Conservation (phyloP, 176 grass and related monocot species). For the Oryza australiensis region DNA sequence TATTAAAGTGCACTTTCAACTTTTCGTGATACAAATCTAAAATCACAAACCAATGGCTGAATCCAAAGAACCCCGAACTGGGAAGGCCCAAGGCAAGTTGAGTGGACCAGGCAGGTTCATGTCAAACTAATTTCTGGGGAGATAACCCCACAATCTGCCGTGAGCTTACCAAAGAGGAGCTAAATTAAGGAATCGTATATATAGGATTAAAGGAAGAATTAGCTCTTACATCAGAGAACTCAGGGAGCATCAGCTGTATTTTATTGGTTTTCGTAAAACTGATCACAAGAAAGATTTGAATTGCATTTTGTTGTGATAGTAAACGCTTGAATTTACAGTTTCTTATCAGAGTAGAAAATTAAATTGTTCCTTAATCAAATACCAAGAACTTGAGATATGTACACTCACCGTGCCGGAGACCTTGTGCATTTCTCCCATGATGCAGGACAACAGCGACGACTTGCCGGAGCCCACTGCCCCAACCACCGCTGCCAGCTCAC, state of each 20-base stretch:
- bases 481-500: slow-evolving; percentile 53
- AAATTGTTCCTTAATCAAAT: not conserved
- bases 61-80: not conserved
- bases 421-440: slow-evolving; percentile 74
- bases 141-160: not conserved
- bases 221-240: not conserved
- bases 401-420: slow-evolving; percentile 52
- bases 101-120: not conserved
- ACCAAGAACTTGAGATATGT: not conserved
- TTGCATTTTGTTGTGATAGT: too few relatives aligned
- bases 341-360: not conserved
- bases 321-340: not conserved
- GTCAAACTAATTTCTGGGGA: not conserved
- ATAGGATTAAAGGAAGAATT: not conserved
- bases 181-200: not conserved
- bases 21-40: not conserved
- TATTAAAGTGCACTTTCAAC: not conserved
- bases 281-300: not conserved
- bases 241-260: not conserved
- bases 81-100: not conserved
- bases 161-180: not conserved
- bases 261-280: not conserved
- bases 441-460: slow-evolving; percentile 64
- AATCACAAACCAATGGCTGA: not conserved
- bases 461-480: slow-evolving; percentile 66